Percentiles rank a stretch among this genome's conserved stretches.
These are phyloP conservation scores for Hysterium pulicare DNA, from an alignment of 2,329 filamentous ascomycete species.

Conservation along the genomic window DNA sequence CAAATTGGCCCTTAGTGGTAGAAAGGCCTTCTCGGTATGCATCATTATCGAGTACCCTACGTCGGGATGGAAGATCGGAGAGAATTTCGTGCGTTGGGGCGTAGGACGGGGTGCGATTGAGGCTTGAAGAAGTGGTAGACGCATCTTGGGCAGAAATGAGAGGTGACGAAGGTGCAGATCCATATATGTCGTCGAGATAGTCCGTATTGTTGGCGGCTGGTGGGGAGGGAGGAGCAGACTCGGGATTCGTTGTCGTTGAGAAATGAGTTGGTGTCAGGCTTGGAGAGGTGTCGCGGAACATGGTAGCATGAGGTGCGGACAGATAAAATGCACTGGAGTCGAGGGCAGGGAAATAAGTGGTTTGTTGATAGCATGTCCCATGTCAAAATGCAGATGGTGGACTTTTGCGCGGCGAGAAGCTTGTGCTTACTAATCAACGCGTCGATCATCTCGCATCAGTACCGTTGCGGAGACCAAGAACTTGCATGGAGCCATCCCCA, in stretches of 20 bases:
- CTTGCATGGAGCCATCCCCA: no score
- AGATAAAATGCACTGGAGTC: no score
- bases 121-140: background rate
- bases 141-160: constrained; percentile 9
- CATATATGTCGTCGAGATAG: constrained; percentile 47
- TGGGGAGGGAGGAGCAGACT: constrained; percentile 21
- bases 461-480: no score
- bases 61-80: constrained; percentile 72
- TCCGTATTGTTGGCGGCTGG: constrained; percentile 22
- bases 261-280: constrained; percentile 23
- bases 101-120: background rate
- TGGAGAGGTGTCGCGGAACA: constrained; percentile 15
- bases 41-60: constrained; percentile 73
- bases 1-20: constrained; percentile 67
- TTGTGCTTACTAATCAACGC: no score
- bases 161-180: constrained; percentile 42
- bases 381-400: no score
- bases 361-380: no score
- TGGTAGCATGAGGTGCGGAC: no score
- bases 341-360: no score
- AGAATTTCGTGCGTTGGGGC: constrained; percentile 43
- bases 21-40: constrained; percentile 89
- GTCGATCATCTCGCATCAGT: no score
- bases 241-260: constrained; percentile 27
- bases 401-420: no score